Conservation (phyloP, 2,329 filamentous ascomycete species). For the Cladosporium sp. region DNA sequence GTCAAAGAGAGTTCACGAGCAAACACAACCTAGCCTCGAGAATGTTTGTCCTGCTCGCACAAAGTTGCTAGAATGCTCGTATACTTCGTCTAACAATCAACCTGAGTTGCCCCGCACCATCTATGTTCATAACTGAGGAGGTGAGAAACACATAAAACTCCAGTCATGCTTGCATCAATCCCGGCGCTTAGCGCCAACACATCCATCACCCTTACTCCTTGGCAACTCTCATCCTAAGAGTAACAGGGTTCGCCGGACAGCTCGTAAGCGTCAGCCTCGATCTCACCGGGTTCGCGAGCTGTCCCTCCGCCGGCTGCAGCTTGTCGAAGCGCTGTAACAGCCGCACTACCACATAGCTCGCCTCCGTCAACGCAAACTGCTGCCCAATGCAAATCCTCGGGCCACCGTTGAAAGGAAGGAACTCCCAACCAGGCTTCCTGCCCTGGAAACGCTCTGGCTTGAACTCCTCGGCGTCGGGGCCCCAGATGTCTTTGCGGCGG, state of each 20-base stretch:
- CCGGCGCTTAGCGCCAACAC: not conserved
- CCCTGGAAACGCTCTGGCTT: conserved; percentile 38
- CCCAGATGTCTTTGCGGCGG: conserved; percentile 40
- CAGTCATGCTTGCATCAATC: not conserved
- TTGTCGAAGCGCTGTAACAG: conserved; percentile 35
- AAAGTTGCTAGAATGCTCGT: not conserved
- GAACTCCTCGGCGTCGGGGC: conserved; percentile 42
- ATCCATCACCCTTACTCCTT: conserved; percentile 15
- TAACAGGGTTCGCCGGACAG: conserved; percentile 30
- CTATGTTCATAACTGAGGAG: not conserved
- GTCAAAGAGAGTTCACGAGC: too few relatives aligned
- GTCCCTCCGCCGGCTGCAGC: conserved; percentile 28
- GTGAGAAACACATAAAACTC: not conserved
- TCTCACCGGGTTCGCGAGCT: conserved; percentile 25
- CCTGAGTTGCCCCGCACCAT: not conserved
- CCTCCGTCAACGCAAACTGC: conserved; percentile 62
- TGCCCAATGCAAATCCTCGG: conserved; percentile 77
- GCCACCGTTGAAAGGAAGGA: conserved; percentile 38
- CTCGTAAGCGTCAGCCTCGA: conserved; percentile 34
- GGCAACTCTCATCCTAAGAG: conserved; percentile 30
- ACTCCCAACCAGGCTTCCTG: conserved; percentile 35
- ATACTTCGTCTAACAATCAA: not conserved
- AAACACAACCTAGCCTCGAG: too few relatives aligned
- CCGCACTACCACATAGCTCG: conserved; percentile 33
- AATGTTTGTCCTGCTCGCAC: not conserved